Base-by-base conservation (phyloP, 2,329 filamentous ascomycete species). In the Tolypocladium pustulatum region DNA sequence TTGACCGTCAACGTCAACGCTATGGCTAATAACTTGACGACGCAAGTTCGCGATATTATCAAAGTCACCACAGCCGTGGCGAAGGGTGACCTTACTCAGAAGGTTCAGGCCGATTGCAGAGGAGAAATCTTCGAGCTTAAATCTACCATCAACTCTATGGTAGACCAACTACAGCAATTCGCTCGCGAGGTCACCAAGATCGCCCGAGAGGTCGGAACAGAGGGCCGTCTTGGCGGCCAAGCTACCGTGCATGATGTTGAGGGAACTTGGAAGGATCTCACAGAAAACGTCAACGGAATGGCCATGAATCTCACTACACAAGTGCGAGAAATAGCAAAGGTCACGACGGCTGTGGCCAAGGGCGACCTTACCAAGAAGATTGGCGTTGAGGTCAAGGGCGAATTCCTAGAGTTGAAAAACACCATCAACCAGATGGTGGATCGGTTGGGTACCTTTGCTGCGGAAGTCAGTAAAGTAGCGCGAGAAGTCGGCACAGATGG, bases 341-440 rank as follows among this genome's bases (percentile, higher is more conserved):
- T 99, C 60, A 97, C 93, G 3, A 96, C 92, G 1, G 93, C 93
- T 60, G 93, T 99, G 61, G 93, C 93, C 56, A 90, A 89, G 72
- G 93, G 93, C 69, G 93, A 99, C 74, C 78, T 99, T 62, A 96
- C 90, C 62, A 91, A 94, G 76, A 97, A 97, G 78, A 97, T 99
- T 69, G 89, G 91, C 62, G 91, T 96, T 63, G 91, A 95, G 66
- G 94, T 91, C 56, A 86, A 91, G 72, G 93, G 93, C 68, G 94
- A 99, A 76, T 97, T 99, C 66, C 77, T 95, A 56, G 90, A 96
- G 70, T 79, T 99, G 62, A 99, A 99, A 76, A 91, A 92, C 68
- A 99, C 93, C 10, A 97, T 97, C 78, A 97, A 97, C 74, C 95
- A 90, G 69, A 97, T 97, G 93, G 94, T 97, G 71, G 93, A 97